Base-by-base conservation (phyloP, 495 filamentous ascomycete species). In the Darksidea phi region DNA sequence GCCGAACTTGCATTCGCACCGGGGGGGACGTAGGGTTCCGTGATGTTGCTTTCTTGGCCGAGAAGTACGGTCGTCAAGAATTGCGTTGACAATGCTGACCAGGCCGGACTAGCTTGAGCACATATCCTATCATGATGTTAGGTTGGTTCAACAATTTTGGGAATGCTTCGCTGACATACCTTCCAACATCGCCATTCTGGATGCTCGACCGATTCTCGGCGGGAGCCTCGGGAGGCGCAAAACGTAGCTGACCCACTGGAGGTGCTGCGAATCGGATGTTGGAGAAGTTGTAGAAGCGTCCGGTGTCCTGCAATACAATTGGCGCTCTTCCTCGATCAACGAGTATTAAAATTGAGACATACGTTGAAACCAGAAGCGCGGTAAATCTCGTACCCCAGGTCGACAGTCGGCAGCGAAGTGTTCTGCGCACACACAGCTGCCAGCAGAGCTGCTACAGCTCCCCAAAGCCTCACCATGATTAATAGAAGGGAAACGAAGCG, bases 231-330 rank as follows among this genome's bases (percentile, higher is more conserved):
- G 68, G 68, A 49, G 57, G 36, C 13, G 42, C 48, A 28, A 70
- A 70, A 10, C 68, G 65, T 6, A 67, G 43, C 15, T 54, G 18
- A 1, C 64, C 67, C 3, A 63, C 21, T 25, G 65, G 65, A 26
- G 68, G 68, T 6, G 60, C 61, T 24, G 68, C 68, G 42, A 66
- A 70, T 2, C 65, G 60, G 24, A 70, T 70, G 51, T 68, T 66
- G 43, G 54, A 60, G 68, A 70, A 70, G 48, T 62, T 66, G 57
- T 59, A 70, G 45, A 62, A 68, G 24, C 58, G 12, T 17, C 63
- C 63, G 13, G 66, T 57, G 17, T 51, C 60, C 65, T 67, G n/a
- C n/a, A n/a, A 58, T 26, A 10, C 3, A 5, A 48, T 61, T 37
- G 57, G 51, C 13, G 5, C 41, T 43, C 5, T 6, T 20, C 41